Evolutionary conservation across 169 alveolate genomes (phyloP).

Genomic region (Toxoplasma gondii): DNA sequence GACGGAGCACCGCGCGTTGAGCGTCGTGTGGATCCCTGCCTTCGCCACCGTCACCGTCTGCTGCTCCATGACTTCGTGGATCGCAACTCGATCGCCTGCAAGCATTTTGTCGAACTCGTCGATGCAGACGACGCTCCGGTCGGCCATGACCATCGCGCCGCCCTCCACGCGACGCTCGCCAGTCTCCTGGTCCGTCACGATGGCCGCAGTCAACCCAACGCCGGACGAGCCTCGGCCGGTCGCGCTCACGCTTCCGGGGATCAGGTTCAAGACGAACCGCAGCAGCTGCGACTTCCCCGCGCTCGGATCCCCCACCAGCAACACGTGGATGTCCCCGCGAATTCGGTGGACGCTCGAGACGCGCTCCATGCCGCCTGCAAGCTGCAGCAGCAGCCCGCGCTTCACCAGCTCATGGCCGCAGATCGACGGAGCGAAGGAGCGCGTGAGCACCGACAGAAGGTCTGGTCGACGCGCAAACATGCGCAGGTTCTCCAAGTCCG

Average conservation of each 20-base stretch:
- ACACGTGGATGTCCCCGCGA: constrained; percentile 98
- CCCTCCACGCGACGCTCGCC: constrained; percentile 98
- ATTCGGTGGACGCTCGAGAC: constrained; percentile 87
- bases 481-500: constrained; percentile 36
- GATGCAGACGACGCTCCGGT: constrained; percentile 96
- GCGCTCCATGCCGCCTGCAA: constrained; percentile 95
- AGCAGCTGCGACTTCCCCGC: constrained; percentile 97
- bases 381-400: constrained; percentile 91
- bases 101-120: constrained; percentile 99
- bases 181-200: constrained; percentile 92
- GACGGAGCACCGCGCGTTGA: constrained; percentile 98
- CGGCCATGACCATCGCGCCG: constrained; percentile 99
- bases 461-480: constrained; percentile 39
- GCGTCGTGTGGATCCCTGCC: constrained; percentile 98
- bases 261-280: constrained; percentile 92
- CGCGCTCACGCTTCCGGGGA: constrained; percentile 96
- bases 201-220: constrained; percentile 99
- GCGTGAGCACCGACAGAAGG: constrained; percentile 88
- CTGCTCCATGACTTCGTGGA: constrained; percentile 99
- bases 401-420: constrained; percentile 95
- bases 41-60: constrained; percentile 98
- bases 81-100: constrained; percentile 97
- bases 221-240: constrained; percentile 99
- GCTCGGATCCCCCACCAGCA: constrained; percentile 92
- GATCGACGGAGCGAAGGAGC: constrained; percentile 97